These are phyloP conservation scores for Dothideomycetidae sp. DNA, from an alignment of 2,329 filamentous ascomycete genomes.

Conservation along the genomic window DNA sequence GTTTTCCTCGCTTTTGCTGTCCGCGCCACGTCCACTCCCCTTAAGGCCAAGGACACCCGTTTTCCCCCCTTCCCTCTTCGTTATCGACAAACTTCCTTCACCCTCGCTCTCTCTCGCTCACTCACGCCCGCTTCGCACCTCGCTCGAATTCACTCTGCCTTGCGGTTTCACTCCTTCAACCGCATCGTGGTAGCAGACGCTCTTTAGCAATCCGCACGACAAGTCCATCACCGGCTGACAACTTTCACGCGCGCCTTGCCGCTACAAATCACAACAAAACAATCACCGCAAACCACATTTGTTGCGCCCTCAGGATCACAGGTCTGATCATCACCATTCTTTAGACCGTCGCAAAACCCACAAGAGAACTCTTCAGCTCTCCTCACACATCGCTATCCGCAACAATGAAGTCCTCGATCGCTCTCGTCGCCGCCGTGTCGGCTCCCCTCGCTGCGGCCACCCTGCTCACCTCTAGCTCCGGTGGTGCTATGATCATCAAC, in stretches of 20 bases:
- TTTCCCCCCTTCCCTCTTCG: conserved; percentile 6
- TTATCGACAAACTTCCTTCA: conserved; percentile 11
- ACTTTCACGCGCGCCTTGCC: background rate
- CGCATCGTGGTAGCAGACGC: conserved; percentile 1
- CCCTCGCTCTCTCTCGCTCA: conserved; percentile 5
- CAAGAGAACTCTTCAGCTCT: conserved; percentile 1
- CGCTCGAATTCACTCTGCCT: conserved; percentile 3
- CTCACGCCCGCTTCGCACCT: conserved; percentile 4
- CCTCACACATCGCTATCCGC: conserved; percentile 8
- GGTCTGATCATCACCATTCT: conserved; percentile 6
- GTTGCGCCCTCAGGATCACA: background rate
- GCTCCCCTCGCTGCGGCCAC: conserved; percentile 14
- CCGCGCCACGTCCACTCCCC: too few species aligned
- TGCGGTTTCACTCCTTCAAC: conserved; percentile 11
- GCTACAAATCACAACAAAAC: background rate
- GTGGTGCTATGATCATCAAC: conserved; percentile 21
- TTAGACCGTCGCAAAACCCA: conserved; percentile 1
- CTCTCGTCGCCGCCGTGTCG: conserved; percentile 17
- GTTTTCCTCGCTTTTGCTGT: conserved; percentile 8
- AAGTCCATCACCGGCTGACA: background rate
- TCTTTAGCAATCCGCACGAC: background rate
- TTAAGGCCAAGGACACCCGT: conserved; percentile 8
- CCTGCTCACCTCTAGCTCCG: conserved; percentile 11
- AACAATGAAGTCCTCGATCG: conserved; percentile 16
- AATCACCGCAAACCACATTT: too few species aligned